These are phyloP conservation scores for Zygoascus hellenicus DNA, from an alignment of 1,139 yeast species.

Conservation along the genomic window DNA sequence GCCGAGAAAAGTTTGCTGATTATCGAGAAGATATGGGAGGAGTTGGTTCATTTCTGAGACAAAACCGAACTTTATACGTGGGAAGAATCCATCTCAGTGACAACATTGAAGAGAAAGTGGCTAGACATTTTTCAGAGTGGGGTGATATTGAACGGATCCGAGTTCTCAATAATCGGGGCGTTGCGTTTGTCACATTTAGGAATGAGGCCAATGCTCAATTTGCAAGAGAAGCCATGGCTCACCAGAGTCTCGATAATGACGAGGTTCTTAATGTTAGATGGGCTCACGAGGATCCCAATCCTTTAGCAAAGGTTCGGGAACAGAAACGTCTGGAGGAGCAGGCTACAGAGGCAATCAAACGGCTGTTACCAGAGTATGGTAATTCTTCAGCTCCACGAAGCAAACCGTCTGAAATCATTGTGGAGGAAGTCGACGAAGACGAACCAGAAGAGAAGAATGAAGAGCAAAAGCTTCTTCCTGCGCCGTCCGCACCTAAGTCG, in stretches of 20 bases:
- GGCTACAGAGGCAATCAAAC: constrained; percentile 37
- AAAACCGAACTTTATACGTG: constrained; percentile 70
- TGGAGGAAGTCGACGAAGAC: not conserved
- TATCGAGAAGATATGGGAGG: constrained; percentile 95
- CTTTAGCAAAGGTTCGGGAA: constrained; percentile 53
- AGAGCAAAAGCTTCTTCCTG: not conserved
- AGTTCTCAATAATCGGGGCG: constrained; percentile 55
- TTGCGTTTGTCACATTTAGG: constrained; percentile 73
- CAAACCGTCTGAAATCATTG: not conserved
- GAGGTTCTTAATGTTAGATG: constrained; percentile 72
- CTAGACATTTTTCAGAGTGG: constrained; percentile 59
- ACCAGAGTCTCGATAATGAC: constrained; percentile 61
- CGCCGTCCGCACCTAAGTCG: not conserved
- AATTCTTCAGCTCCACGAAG: constrained; percentile 10
- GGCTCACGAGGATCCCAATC: constrained; percentile 89
- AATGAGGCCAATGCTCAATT: constrained; percentile 77
- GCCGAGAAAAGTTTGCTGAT: constrained; percentile 76
- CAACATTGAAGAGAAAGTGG: constrained; percentile 41
- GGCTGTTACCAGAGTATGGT: constrained; percentile 30
- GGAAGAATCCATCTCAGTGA: constrained; percentile 52
- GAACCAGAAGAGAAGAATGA: not conserved
- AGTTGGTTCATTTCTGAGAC: constrained; percentile 71
- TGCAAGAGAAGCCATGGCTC: constrained; percentile 54
- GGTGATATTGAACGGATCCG: constrained; percentile 69
- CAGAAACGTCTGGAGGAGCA: constrained; percentile 36